A percentile compares a stretch with the other conserved stretches of the same genome.
Conservation (phyloP, 1,284 basidiomycete species). For the Austropuccinia psidii region DNA sequence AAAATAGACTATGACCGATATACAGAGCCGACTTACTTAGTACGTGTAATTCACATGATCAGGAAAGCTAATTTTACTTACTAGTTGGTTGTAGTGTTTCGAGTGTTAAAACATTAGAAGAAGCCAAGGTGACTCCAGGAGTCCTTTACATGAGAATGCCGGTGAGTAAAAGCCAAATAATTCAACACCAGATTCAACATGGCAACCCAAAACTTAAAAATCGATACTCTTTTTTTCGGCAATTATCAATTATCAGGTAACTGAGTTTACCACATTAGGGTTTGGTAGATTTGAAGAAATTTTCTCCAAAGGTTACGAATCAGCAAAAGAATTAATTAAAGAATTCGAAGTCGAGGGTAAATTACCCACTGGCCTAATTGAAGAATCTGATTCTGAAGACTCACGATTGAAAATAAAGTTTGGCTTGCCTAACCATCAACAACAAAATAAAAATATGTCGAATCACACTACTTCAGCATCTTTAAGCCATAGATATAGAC, state of each 20-base stretch:
- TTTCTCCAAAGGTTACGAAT: conserved; percentile 69
- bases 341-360: conserved; percentile 73
- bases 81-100: conserved; percentile 62
- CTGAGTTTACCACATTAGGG: conserved; percentile 49
- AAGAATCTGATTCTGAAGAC: conserved; percentile 50
- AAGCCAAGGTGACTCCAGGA: conserved; percentile 77
- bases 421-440: background rate
- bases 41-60: conserved; percentile 51
- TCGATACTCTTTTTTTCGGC: conserved; percentile 29
- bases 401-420: conserved; percentile 27
- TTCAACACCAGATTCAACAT: conserved; percentile 43
- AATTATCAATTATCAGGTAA: conserved; percentile 46
- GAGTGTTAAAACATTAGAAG: conserved; percentile 86
- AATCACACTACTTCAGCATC: background rate
- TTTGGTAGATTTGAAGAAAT: conserved; percentile 64
- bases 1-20: conserved; percentile 89
- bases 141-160: conserved; percentile 94
- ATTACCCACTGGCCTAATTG: conserved; percentile 63
- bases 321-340: conserved; percentile 64
- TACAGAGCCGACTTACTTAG: conserved; percentile 93
- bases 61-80: background rate
- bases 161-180: conserved; percentile 52
- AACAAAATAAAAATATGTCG: background rate
- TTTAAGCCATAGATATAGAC: background rate
- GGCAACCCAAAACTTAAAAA: conserved; percentile 54